These are phyloP conservation scores for Lactarius deliciosus DNA, from an alignment of 768 basidiomycete genomes.

Conservation along the genomic window DNA sequence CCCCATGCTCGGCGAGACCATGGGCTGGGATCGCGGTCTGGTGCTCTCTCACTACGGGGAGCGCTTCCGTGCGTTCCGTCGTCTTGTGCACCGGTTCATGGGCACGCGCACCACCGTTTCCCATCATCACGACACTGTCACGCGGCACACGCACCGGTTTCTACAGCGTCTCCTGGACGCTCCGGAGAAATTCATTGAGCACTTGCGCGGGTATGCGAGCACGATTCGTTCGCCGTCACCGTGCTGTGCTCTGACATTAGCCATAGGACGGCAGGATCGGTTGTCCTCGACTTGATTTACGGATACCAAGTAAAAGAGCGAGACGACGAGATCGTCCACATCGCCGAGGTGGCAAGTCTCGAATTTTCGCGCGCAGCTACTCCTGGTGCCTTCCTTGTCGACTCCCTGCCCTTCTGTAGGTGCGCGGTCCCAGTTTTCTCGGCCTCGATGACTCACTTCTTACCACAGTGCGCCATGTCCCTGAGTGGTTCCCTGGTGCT, in stretches of 20 bases:
- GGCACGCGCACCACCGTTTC: slow-evolving; percentile 14
- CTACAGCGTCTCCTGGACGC: slow-evolving; percentile 9
- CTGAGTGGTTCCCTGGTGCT: slow-evolving; percentile 33
- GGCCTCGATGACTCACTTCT: not conserved
- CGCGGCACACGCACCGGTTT: slow-evolving; percentile 15
- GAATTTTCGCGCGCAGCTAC: slow-evolving; percentile 5
- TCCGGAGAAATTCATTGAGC: slow-evolving; percentile 16
- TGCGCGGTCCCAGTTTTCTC: slow-evolving; percentile 4
- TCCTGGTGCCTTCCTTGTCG: slow-evolving; percentile 16
- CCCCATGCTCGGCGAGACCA: slow-evolving; percentile 10
- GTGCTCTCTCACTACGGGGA: slow-evolving; percentile 15
- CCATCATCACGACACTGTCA: slow-evolving; percentile 1
- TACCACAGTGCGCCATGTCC: slow-evolving; percentile 30
- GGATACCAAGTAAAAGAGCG: slow-evolving; percentile 30
- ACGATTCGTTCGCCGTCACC: not conserved
- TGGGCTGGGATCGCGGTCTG: slow-evolving; percentile 13
- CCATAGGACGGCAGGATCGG: slow-evolving; percentile 21
- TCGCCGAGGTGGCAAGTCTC: slow-evolving; percentile 12
- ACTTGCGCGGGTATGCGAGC: slow-evolving; percentile 16
- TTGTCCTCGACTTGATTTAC: slow-evolving; percentile 32
- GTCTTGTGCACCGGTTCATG: slow-evolving; percentile 9
- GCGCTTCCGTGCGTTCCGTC: slow-evolving; percentile 9
- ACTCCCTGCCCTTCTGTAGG: slow-evolving; percentile 10
- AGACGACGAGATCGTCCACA: slow-evolving; percentile 24
- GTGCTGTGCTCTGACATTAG: too few relatives aligned